Conservation (phyloP, 345 rosid species). For the Aquilaria sinensis region DNA sequence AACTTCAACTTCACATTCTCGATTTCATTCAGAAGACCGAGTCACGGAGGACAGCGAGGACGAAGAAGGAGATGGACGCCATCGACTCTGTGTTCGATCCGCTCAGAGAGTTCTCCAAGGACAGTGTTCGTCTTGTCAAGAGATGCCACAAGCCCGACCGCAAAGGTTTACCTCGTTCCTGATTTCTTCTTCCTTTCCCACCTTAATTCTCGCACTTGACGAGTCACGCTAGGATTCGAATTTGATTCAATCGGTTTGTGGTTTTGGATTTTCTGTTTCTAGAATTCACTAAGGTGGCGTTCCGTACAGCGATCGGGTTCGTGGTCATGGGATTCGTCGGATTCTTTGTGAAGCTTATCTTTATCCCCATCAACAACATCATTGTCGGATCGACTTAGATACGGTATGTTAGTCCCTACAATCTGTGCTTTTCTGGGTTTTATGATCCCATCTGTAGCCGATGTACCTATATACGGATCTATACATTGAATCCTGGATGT, state of each 20-base stretch:
- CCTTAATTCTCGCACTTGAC: not conserved
- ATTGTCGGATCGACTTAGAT: too few species aligned
- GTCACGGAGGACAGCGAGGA: not conserved
- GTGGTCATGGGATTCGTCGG: slow-evolving; percentile 44
- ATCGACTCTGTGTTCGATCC: slow-evolving; percentile 36
- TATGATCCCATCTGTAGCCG: too few species aligned
- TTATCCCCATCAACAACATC: slow-evolving; percentile 29
- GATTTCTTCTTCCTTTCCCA: not conserved
- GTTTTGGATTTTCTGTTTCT: not conserved
- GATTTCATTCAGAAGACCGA: too few species aligned
- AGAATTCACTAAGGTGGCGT: slow-evolving; percentile 36
- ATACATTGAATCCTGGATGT: too few species aligned
- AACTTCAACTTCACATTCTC: not conserved
- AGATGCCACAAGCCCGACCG: slow-evolving; percentile 42
- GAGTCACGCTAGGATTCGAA: too few species aligned
- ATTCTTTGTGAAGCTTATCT: slow-evolving; percentile 35
- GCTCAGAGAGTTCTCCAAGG: slow-evolving; percentile 40
- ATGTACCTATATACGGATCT: too few species aligned
- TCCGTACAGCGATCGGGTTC: slow-evolving; percentile 41
- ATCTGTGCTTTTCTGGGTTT: too few species aligned
- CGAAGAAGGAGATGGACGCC: slow-evolving; percentile 26
- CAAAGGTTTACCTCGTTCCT: slow-evolving; percentile 15
- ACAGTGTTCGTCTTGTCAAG: slow-evolving; percentile 37
- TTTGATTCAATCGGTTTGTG: not conserved
- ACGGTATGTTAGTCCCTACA: not conserved